A percentile compares a stretch with the other conserved stretches of the same genome.
These are phyloP conservation scores for Ettlia oleoabundans DNA, from an alignment of 139 green algal species.

Conservation along the genomic window DNA sequence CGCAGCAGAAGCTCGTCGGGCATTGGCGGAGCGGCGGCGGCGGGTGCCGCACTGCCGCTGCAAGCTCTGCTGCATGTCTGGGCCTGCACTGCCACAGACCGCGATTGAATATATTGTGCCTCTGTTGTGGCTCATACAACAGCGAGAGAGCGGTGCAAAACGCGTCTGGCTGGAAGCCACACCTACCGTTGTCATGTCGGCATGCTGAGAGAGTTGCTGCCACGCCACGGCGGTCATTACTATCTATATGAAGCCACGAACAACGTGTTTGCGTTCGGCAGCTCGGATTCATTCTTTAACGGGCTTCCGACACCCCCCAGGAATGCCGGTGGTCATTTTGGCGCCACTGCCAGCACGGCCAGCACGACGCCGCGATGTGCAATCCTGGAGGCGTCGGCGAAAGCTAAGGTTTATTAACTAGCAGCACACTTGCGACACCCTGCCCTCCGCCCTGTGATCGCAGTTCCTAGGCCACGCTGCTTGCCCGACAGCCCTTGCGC, in stretches of 20 bases:
- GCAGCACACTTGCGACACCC: no score
- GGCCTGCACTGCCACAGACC: neutral
- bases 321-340: neutral
- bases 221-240: neutral
- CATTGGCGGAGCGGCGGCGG: neutral
- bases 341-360: no score
- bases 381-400: neutral
- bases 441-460: no score
- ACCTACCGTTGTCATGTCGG: slow-evolving; percentile 1
- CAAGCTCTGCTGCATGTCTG: neutral
- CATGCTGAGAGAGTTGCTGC: slow-evolving; percentile 16
- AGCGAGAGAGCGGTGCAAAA: neutral
- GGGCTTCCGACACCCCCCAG: no score
- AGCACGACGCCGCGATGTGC: no score
- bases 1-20: neutral
- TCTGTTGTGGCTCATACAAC: no score
- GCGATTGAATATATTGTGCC: no score
- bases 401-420: neutral
- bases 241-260: no score
- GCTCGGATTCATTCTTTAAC: no score
- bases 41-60: neutral
- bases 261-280: no score
- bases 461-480: no score
- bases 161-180: neutral
- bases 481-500: no score